Conservation (phyloP, 169 alveolate species). For the Eimeria necatrix region DNA sequence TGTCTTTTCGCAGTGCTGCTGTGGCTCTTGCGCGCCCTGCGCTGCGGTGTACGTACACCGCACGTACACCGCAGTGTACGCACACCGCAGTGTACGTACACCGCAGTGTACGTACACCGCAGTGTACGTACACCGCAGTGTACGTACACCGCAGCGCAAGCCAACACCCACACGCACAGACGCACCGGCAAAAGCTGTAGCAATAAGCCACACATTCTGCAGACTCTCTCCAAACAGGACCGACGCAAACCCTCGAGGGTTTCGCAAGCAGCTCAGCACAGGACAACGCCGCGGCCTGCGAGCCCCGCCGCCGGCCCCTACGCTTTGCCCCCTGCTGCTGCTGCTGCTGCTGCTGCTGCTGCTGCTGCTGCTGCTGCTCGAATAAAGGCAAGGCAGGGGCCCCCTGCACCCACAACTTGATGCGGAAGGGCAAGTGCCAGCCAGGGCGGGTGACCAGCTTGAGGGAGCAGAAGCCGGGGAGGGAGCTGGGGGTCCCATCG, state of each 20-base stretch:
- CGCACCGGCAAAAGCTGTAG: constrained; percentile 79
- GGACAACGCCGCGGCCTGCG: too few species aligned
- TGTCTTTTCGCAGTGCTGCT: too few species aligned
- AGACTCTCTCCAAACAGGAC: constrained; percentile 89
- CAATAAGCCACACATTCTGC: constrained; percentile 88
- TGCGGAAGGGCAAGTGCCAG: constrained; percentile 89
- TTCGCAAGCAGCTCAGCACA: background rate
- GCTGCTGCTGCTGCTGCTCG: constrained; percentile 30
- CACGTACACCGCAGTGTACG: too few species aligned
- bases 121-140: too few species aligned
- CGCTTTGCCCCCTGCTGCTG: constrained; percentile 13
- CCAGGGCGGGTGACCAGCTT: constrained; percentile 91
- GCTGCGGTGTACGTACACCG: too few species aligned
- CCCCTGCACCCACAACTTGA: constrained; percentile 87
- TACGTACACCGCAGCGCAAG: too few species aligned
- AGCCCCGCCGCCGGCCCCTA: too few species aligned
- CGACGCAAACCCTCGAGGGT: constrained; percentile 85
- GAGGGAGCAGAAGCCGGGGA: constrained; percentile 89
- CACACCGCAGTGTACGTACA: too few species aligned
- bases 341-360: background rate
- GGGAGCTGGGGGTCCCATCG: constrained; percentile 88
- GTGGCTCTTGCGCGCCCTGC: too few species aligned
- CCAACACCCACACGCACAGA: background rate
- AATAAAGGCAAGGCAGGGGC: constrained; percentile 73
- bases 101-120: too few species aligned